Evolutionary conservation across 768 basidiomycete genomes (phyloP), one percentile per base, ranked within the genome.

Genomic region (Rhizopogon salebrosus): DNA sequence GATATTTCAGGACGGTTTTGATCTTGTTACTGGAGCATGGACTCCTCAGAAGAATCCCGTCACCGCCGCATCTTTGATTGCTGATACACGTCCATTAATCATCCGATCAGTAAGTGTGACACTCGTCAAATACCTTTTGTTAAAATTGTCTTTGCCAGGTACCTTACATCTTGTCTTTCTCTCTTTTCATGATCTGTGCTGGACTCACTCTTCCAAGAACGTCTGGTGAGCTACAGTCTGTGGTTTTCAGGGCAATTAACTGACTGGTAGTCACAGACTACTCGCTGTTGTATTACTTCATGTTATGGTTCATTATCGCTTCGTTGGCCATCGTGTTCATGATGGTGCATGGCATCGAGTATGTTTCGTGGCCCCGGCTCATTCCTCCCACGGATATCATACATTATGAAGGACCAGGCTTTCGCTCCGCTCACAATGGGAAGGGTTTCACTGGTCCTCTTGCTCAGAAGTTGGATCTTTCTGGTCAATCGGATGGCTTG

Each of bases 291-390:
- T 94, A 90, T 64, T 93, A 93, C 69, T 86, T 90, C 69, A 62
- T 87, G 61, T 74, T 97, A 38, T 94, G 94, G 89, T 75, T 89
- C 61, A 60, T 76, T 29, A 64, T 94, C 40, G 71, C 91, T 41
- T 64, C 77, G 31, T 58, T 82, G 48, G 77, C 92, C 11, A 70
- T 87, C 53, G 59, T 73, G 41, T 94, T 89, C 71, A 92, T 98
- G 58, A 58, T 85, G 61, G 68, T 80, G n/a, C 80, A 95, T 68
- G 95, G 95, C 35, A 84, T 95, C 57, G 90, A 93, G 56, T 99
- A 97, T 65, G 95, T 99, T 51, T 81, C 89, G 14, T 98, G 94
- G 91, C 97, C 97, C 11, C 81, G 87, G 10, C 78, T 99, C 51
- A 80, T 89, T 57, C 88, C 92, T 0, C 83, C 86, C 4, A 73